Evolutionary conservation across 2,329 filamentous ascomycete genomes (phyloP).

Genomic region (Neodidymelliopsis sp.): DNA sequence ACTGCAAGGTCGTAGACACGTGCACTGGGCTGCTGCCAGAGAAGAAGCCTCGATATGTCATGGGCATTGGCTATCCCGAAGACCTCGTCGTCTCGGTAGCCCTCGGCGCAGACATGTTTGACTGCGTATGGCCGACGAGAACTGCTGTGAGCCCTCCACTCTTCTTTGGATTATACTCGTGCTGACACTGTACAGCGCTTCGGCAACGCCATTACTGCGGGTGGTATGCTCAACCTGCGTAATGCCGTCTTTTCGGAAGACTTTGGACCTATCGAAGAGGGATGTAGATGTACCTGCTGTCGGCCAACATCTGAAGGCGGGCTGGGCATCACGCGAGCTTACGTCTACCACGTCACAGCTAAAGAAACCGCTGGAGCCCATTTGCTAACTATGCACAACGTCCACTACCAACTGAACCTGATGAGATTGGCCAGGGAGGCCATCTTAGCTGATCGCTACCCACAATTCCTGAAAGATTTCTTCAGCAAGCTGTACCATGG

Average conservation of each 20-base stretch:
- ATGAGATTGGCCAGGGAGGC: constrained; percentile 79
- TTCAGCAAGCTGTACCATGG: constrained; percentile 74
- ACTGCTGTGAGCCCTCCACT: constrained; percentile 69
- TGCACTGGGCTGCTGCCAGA: constrained; percentile 88
- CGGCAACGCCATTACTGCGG: constrained; percentile 86
- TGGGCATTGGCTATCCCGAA: constrained; percentile 98
- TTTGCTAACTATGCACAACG: constrained; percentile 90
- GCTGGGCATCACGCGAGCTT: constrained; percentile 84
- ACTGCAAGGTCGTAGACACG: constrained; percentile 86
- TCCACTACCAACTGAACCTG: constrained; percentile 86
- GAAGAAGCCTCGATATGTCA: constrained; percentile 96
- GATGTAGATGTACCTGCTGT: constrained; percentile 83
- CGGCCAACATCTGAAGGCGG: constrained; percentile 70
- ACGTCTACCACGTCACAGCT: constrained; percentile 86
- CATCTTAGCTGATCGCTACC: constrained; percentile 82
- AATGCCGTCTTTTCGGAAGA: constrained; percentile 78
- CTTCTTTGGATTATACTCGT: neutral
- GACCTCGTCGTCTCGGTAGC: constrained; percentile 93
- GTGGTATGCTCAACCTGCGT: constrained; percentile 84
- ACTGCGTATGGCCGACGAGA: constrained; percentile 97
- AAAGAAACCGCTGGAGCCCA: constrained; percentile 95
- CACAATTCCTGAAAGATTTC: constrained; percentile 78
- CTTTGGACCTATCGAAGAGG: constrained; percentile 82
- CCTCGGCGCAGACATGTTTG: constrained; percentile 98
- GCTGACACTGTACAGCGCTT: constrained; percentile 66